Conservation (phyloP, 1,284 basidiomycete species). For the Cryptococcus sp. region DNA sequence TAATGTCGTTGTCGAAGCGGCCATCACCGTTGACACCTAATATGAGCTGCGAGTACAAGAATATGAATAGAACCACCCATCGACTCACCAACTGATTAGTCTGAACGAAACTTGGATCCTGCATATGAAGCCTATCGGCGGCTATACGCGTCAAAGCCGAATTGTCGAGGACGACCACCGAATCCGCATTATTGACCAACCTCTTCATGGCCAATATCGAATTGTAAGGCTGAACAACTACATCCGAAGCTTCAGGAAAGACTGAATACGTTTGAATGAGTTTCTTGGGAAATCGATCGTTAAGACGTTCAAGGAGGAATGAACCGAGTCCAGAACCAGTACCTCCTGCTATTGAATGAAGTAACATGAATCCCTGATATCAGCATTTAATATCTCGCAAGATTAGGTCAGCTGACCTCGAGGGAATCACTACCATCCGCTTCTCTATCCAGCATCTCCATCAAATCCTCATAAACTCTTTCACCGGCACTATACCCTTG, state of each 20-base stretch:
- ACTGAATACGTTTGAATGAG: constrained; percentile 99
- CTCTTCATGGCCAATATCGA: constrained; percentile 89
- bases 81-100: constrained; percentile 80
- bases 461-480: constrained; percentile 89
- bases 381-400: background rate
- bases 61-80: background rate
- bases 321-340: constrained; percentile 98
- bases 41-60: background rate
- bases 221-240: constrained; percentile 98
- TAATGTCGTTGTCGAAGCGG: constrained; percentile 93
- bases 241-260: constrained; percentile 90
- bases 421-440: constrained; percentile 97
- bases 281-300: constrained; percentile 98
- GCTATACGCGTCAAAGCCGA: constrained; percentile 88
- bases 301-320: constrained; percentile 89
- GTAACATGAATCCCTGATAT: constrained; percentile 89
- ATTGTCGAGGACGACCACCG: constrained; percentile 96
- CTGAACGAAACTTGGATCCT: constrained; percentile 89
- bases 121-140: constrained; percentile 82
- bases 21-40: constrained; percentile 90
- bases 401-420: constrained; percentile 60
- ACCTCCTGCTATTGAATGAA: constrained; percentile 98
- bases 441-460: constrained; percentile 99
- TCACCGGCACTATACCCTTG: constrained; percentile 89
- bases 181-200: constrained; percentile 93